Evolutionary conservation across 1,284 basidiomycete species (phyloP).

Genomic region (Neolentinus lepideus): DNA sequence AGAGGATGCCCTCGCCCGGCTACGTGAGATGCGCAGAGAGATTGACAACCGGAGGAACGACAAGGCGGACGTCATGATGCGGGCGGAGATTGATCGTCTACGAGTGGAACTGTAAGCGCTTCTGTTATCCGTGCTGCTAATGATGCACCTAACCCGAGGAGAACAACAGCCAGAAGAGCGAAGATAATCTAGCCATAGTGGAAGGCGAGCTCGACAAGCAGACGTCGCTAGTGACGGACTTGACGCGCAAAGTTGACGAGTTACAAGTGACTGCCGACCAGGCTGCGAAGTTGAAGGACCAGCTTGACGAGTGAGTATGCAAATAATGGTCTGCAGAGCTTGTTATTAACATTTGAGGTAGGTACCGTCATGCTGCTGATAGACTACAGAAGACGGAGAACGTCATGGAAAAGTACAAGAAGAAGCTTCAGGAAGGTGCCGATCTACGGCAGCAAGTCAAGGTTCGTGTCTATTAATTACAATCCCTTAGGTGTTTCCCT

Average conservation of each 20-base stretch:
- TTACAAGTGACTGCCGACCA: slow-evolving; percentile 76
- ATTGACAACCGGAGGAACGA: slow-evolving; percentile 52
- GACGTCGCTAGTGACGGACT: slow-evolving; percentile 55
- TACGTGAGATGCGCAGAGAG: slow-evolving; percentile 51
- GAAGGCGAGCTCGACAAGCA: slow-evolving; percentile 81
- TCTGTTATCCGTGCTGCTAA: not conserved
- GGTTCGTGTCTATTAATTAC: slow-evolving; percentile 30
- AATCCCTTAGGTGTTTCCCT: not conserved
- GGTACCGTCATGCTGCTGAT: slow-evolving; percentile 86
- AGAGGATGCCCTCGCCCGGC: slow-evolving; percentile 55
- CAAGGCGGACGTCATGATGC: slow-evolving; percentile 62
- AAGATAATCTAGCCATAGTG: slow-evolving; percentile 76
- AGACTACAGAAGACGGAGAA: slow-evolving; percentile 91
- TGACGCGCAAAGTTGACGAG: slow-evolving; percentile 78
- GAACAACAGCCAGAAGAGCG: slow-evolving; percentile 73
- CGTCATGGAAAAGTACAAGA: slow-evolving; percentile 98
- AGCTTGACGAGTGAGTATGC: slow-evolving; percentile 85
- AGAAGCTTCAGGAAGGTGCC: slow-evolving; percentile 92
- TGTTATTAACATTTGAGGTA: slow-evolving; percentile 21
- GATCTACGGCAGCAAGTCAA: slow-evolving; percentile 84
- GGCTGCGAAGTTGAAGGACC: slow-evolving; percentile 78
- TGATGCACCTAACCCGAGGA: slow-evolving; percentile 21
- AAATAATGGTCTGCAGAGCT: not conserved
- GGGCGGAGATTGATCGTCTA: slow-evolving; percentile 75
- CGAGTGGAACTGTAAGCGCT: slow-evolving; percentile 72